These are phyloP conservation scores for Suillus clintonianus DNA, from an alignment of 768 basidiomycete species.

Conservation along the genomic window DNA sequence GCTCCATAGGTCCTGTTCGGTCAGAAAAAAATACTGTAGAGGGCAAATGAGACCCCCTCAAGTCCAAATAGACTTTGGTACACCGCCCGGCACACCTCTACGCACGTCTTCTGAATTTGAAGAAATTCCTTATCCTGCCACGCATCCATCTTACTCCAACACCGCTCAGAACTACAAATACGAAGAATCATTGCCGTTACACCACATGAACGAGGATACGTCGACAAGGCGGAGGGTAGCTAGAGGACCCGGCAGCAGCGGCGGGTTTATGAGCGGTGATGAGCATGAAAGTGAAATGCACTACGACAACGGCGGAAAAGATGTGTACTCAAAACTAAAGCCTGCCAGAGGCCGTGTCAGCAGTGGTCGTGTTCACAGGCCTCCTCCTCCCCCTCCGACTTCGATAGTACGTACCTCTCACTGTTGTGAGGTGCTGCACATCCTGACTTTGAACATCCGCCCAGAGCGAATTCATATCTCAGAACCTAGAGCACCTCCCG, in stretches of 20 bases:
- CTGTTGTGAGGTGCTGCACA: constrained; percentile 6
- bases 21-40: constrained; percentile 7
- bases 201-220: constrained; percentile 54
- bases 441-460: constrained; percentile 2
- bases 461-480: constrained; percentile 74
- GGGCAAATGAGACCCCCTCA: constrained; percentile 63
- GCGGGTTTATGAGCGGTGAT: constrained; percentile 28
- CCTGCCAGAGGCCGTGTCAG: constrained; percentile 42
- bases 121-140: constrained; percentile 60
- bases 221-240: constrained; percentile 47
- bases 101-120: constrained; percentile 71
- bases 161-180: constrained; percentile 25
- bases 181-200: constrained; percentile 49
- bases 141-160: constrained; percentile 23
- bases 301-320: constrained; percentile 68
- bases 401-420: constrained; percentile 49
- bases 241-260: constrained; percentile 34
- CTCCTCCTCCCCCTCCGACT: constrained; percentile 64
- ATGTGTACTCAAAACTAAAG: constrained; percentile 53
- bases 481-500: constrained; percentile 78
- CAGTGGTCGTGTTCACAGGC: constrained; percentile 63
- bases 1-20: constrained; percentile 10
- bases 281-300: constrained; percentile 34
- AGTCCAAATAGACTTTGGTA: constrained; percentile 71
- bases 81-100: constrained; percentile 48